Evolutionary conservation across 805 yeast species (phyloP).

Genomic region (Candida gorgasii): DNA sequence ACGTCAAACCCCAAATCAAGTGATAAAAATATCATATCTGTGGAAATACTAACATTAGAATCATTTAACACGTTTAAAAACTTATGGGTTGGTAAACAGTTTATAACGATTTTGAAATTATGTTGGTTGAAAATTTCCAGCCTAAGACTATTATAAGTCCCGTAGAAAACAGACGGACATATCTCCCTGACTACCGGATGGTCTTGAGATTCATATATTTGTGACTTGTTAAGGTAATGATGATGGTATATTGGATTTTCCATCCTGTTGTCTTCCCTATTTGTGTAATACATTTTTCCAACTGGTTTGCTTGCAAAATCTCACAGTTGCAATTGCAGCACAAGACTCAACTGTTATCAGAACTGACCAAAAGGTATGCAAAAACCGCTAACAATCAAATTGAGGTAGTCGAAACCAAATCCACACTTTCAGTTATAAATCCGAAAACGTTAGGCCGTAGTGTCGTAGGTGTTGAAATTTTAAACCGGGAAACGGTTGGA

Average conservation of each 20-base stretch:
- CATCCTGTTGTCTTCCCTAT: no score
- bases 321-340: background rate
- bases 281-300: no score
- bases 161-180: constrained; percentile 25
- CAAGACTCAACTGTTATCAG: no score
- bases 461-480: no score
- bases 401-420: no score
- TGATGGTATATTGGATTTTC: constrained; percentile 11
- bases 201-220: constrained; percentile 3
- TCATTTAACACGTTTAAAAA: constrained; percentile 29
- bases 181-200: constrained; percentile 11
- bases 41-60: constrained; percentile 24
- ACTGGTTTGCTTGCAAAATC: background rate
- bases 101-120: constrained; percentile 39
- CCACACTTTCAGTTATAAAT: no score
- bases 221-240: no score
- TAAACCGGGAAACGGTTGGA: background rate
- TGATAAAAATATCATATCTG: constrained; percentile 38
- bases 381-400: no score
- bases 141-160: constrained; percentile 10
- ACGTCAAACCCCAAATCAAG: constrained; percentile 36
- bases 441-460: no score
- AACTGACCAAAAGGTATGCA: no score
- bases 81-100: constrained; percentile 34
- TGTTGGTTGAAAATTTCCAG: constrained; percentile 19